Conservation (phyloP, 2,329 filamentous ascomycete genomes). For the Cytospora leucostoma region DNA sequence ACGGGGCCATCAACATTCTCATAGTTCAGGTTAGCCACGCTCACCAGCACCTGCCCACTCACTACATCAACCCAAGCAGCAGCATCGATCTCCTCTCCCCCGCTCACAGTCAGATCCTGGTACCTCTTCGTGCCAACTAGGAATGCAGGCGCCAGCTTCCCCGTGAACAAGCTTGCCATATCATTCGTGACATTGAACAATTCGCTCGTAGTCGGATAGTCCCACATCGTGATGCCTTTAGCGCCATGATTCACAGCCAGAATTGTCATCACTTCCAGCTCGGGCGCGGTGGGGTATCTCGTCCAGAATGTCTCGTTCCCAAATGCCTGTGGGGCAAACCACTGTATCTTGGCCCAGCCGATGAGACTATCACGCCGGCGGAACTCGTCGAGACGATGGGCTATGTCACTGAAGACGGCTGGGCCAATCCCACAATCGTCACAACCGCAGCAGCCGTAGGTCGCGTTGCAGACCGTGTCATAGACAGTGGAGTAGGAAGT, state of each 20-base stretch:
- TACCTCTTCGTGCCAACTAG: constrained; percentile 39
- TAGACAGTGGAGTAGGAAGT: constrained; percentile 47
- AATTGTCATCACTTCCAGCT: constrained; percentile 50
- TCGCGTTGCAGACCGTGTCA: constrained; percentile 49
- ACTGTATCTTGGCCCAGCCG: constrained; percentile 44
- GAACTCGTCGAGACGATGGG: constrained; percentile 44
- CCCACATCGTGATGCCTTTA: constrained; percentile 52
- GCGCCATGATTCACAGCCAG: constrained; percentile 51
- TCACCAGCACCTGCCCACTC: constrained; percentile 21
- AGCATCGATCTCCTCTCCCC: constrained; percentile 40
- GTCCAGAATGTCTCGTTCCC: constrained; percentile 49
- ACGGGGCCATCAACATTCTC: constrained; percentile 9
- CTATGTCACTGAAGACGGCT: constrained; percentile 47
- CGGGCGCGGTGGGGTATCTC: constrained; percentile 45
- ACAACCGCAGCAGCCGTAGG: constrained; percentile 56
- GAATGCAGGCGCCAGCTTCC: constrained; percentile 37
- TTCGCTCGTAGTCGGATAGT: constrained; percentile 44
- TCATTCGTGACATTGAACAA: constrained; percentile 38
- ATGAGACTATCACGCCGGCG: constrained; percentile 44
- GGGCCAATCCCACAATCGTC: constrained; percentile 45
- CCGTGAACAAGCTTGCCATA: constrained; percentile 44
- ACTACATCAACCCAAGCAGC: constrained; percentile 42
- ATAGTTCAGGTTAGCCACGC: constrained; percentile 28
- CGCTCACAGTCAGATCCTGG: constrained; percentile 31
- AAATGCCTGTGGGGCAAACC: constrained; percentile 54